These are phyloP conservation scores for Lactifluus subvellereus DNA, from an alignment of 768 basidiomycete genomes.

Conservation along the genomic window DNA sequence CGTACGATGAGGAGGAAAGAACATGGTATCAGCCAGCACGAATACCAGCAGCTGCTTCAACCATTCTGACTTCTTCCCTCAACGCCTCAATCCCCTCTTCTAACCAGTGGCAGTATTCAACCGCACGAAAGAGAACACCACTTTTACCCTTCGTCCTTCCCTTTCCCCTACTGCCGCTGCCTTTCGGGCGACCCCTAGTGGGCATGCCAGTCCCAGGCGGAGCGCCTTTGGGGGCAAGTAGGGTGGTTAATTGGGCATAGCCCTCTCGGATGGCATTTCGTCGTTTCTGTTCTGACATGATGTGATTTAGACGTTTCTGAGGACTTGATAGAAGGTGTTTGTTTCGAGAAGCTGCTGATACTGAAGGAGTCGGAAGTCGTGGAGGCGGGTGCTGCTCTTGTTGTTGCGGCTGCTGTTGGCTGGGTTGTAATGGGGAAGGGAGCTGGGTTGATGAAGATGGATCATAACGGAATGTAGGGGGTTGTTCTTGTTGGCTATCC, in stretches of 20 bases:
- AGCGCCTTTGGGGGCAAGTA: conserved; percentile 75
- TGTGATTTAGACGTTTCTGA: conserved; percentile 87
- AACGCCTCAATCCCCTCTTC: conserved; percentile 76
- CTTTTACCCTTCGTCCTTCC: conserved; percentile 82
- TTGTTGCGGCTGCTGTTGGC: not conserved
- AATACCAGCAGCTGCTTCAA: conserved; percentile 64
- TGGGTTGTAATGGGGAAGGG: not conserved
- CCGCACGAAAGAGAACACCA: conserved; percentile 80
- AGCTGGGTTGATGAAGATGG: conserved; percentile 12
- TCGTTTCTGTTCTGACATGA: conserved; percentile 91
- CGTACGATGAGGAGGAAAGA: conserved; percentile 5
- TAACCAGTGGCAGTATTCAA: conserved; percentile 81
- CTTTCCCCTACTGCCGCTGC: conserved; percentile 52
- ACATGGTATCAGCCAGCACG: conserved; percentile 24
- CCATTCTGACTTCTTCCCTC: conserved; percentile 55
- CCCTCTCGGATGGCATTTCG: conserved; percentile 88
- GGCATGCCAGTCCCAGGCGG: conserved; percentile 64
- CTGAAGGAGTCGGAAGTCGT: conserved; percentile 4
- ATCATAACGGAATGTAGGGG: conserved; percentile 11
- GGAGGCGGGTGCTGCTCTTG: conserved; percentile 13
- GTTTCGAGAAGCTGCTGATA: conserved; percentile 32
- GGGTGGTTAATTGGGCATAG: conserved; percentile 76
- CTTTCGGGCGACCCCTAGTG: conserved; percentile 74
- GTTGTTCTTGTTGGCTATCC: conserved; percentile 14
- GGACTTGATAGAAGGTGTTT: conserved; percentile 75